These are phyloP conservation scores for Microdochium trichocladiopsis DNA, from an alignment of 2,329 filamentous ascomycete genomes.

Conservation along the genomic window DNA sequence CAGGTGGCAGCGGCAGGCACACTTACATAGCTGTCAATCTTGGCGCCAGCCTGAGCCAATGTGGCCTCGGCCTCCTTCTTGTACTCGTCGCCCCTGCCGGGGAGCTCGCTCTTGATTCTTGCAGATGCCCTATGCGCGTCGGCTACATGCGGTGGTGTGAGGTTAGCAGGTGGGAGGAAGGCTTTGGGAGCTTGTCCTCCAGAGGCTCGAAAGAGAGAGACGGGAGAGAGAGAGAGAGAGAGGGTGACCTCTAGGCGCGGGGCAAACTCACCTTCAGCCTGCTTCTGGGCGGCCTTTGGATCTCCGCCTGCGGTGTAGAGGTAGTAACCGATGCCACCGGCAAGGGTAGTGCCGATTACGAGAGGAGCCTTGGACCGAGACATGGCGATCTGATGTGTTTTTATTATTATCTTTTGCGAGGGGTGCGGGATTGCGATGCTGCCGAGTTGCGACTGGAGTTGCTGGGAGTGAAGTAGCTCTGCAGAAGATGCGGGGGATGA, in stretches of 20 bases:
- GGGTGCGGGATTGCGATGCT: too few relatives aligned
- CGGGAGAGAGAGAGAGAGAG: too few relatives aligned
- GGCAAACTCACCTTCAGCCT: conserved; percentile 77
- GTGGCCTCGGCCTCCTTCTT: conserved; percentile 59
- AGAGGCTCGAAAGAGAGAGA: too few relatives aligned
- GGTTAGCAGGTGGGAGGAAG: conserved; percentile 3
- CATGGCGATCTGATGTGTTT: conserved; percentile 5
- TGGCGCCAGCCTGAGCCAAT: conserved; percentile 54
- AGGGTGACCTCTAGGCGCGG: too few relatives aligned
- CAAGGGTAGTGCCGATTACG: conserved; percentile 54
- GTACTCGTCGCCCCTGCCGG: conserved; percentile 52
- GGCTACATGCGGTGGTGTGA: conserved; percentile 39
- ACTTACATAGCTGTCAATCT: conserved; percentile 64
- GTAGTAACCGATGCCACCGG: conserved; percentile 76
- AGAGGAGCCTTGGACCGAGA: conserved; percentile 36
- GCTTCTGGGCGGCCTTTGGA: conserved; percentile 75
- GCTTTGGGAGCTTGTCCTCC: too few relatives aligned
- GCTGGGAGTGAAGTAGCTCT: neutral
- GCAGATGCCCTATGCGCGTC: conserved; percentile 66
- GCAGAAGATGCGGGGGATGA: too few relatives aligned
- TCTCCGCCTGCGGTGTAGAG: conserved; percentile 80
- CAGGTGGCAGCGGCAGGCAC: too few relatives aligned
- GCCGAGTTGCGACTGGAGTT: neutral
- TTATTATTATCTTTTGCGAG: too few relatives aligned
- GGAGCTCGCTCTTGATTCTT: conserved; percentile 59